Base-by-base conservation (phyloP, 257 asterid genomes). In the Fraxinus quadrangulata region DNA sequence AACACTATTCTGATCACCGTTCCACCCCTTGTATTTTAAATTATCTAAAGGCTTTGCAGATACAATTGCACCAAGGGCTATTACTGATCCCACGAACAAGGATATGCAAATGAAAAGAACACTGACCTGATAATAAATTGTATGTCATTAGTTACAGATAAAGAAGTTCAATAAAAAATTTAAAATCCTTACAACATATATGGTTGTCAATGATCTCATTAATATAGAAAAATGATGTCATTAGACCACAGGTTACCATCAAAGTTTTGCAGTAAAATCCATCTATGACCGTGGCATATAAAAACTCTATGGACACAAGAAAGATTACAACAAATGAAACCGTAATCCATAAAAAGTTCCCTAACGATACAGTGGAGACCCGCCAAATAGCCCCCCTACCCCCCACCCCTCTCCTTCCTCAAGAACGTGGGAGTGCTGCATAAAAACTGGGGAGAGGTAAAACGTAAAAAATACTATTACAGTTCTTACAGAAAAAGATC, bases 31-130 rank as follows among this genome's bases (percentile, higher is more conserved):
- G 87, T 93, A 96, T 67, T 89, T 85, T 75, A 96, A 91, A 88
- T 89, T 98, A 80, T 93, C 98, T 83, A 96, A 88, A 74, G 99
- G 99, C 88, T 92, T 93, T 74, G 96, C 98, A 77, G 97, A 92
- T 79, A 93, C 91, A 79, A 96, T 92, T 61, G 93, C 97, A 72
- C 98, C 99, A 77, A 96, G 97, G 74, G 93, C 97, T 84, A 92
- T 81, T 56, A 96, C 89, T 47, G 97, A 93, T 83, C 97, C 98
- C 82, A 92, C 81, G 81, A 96, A 96, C 69, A 96, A 80, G 78
- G 87, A 86, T 79, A 96, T 89, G 83, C 92, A 92, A 45, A 91
- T 81, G 81, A 83, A 87, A 82, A 96, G 96, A 83, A 88, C 84
- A 83, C 82, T 77, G 61, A 94, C 97, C 99, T 96, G 93, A 71